Conservation (phyloP, 176 grass and related monocot species). For the Leersia perrieri region DNA sequence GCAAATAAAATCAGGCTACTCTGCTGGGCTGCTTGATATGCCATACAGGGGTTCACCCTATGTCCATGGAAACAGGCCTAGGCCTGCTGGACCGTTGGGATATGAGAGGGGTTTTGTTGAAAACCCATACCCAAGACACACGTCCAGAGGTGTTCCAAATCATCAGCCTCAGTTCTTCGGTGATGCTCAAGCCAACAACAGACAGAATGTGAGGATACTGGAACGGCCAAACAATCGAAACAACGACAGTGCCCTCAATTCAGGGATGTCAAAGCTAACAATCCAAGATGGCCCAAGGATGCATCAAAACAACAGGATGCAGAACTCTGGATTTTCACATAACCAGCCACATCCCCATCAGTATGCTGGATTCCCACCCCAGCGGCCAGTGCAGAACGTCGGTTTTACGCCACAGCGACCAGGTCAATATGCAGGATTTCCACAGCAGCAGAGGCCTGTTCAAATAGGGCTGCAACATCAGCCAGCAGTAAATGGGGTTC, state of each 20-base stretch:
- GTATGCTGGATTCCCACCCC: conserved; percentile 30
- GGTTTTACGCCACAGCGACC: conserved; percentile 30
- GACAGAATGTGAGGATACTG: conserved; percentile 50
- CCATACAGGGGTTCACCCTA: conserved; percentile 53
- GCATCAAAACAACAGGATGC: conserved; percentile 43
- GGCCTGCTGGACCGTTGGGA: conserved; percentile 61
- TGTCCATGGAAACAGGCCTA: conserved; percentile 43
- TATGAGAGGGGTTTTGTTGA: conserved; percentile 70
- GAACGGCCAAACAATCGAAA: conserved; percentile 44
- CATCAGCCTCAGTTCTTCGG: conserved; percentile 50
- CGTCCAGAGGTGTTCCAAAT: conserved; percentile 57
- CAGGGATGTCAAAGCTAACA: conserved; percentile 60
- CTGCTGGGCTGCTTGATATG: conserved; percentile 59
- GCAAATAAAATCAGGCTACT: conserved; percentile 65
- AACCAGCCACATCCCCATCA: conserved; percentile 46
- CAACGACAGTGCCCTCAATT: conserved; percentile 37
- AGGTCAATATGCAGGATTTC: conserved; percentile 26
- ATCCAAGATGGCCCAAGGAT: conserved; percentile 52
- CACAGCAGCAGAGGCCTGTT: conserved; percentile 9
- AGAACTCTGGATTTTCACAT: conserved; percentile 28
- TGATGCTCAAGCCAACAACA: conserved; percentile 48
- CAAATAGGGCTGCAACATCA: conserved; percentile 20
- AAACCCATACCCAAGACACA: conserved; percentile 28
- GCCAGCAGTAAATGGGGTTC: conserved; percentile 43
- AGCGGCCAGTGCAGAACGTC: conserved; percentile 32